Percentiles rank a stretch among this genome's conserved stretches.
phyloP scores from a whole-genome alignment of 2,329 filamentous ascomycete species.

The Graphilbum ipis-grandicollis region DNA sequence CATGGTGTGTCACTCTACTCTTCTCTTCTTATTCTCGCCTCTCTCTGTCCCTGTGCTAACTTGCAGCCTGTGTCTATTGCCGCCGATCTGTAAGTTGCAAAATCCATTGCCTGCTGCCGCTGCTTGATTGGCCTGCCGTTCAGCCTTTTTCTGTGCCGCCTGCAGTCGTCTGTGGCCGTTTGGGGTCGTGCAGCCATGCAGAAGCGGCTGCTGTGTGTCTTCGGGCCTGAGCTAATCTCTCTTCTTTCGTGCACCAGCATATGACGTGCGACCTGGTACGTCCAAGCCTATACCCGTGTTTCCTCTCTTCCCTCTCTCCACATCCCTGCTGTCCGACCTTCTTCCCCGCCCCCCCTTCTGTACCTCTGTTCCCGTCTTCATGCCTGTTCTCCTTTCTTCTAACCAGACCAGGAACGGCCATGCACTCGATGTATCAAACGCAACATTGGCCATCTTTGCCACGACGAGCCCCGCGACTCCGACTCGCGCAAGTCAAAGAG shows the following conservation, averaged over 20 bases:
- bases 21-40: background rate
- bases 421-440: conserved; percentile 97
- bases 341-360: too few relatives aligned
- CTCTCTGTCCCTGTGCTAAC: background rate
- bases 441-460: conserved; percentile 95
- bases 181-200: too few relatives aligned
- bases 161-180: too few relatives aligned
- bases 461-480: conserved; percentile 86
- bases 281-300: conserved; percentile 15
- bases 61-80: conserved; percentile 72
- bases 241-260: conserved; percentile 37
- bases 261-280: conserved; percentile 86
- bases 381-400: conserved; percentile 1
- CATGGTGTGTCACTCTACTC: conserved; percentile 45
- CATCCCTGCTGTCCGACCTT: background rate
- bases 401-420: conserved; percentile 56
- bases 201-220: too few relatives aligned
- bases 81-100: conserved; percentile 64
- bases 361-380: too few relatives aligned
- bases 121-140: background rate
- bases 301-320: background rate
- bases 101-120: background rate
- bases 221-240: conserved; percentile 7
- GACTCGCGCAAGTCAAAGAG: conserved; percentile 65
- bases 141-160: background rate